Percentiles rank a stretch among this genome's conserved stretches.
phyloP scores from a whole-genome alignment of 345 rosid genomes.

The Populus deltoides region DNA sequence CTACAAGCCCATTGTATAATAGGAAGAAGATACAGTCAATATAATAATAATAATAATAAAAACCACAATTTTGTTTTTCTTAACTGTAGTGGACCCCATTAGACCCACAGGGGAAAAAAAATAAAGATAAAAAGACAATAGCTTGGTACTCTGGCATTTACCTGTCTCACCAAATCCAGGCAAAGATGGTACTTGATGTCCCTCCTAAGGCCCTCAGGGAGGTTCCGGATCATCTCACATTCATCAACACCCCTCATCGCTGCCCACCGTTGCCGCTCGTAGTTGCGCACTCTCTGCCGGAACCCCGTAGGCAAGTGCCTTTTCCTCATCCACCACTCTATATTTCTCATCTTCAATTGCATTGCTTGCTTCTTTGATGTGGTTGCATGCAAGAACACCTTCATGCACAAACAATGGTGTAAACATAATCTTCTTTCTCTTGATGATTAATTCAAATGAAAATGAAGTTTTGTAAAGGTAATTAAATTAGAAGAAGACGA shows the following conservation, averaged over 20 bases:
- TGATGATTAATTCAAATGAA: no score
- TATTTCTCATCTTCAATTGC: slow-evolving; percentile 95
- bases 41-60: no score
- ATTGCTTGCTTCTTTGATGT: slow-evolving; percentile 96
- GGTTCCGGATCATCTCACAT: slow-evolving; percentile 76
- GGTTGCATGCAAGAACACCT: slow-evolving; percentile 88
- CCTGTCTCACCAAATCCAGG: slow-evolving; percentile 89
- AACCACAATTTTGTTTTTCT: no score
- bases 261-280: slow-evolving; percentile 93
- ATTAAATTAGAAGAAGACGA: no score
- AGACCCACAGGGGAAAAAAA: no score
- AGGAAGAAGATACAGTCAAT: no score
- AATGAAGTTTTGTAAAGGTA: no score
- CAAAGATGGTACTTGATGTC: slow-evolving; percentile 97
- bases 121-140: no score
- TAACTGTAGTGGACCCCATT: no score
- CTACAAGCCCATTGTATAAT: background rate
- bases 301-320: slow-evolving; percentile 74
- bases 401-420: background rate
- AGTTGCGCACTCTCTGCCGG: slow-evolving; percentile 85
- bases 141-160: slow-evolving; percentile 7
- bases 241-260: slow-evolving; percentile 97
- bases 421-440: no score
- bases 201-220: slow-evolving; percentile 89
- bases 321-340: slow-evolving; percentile 99